A percentile compares a stretch with the other conserved stretches of the same genome.
Conservation (phyloP, 352 stramenopile species). For the Halophytophthora batemanensis region DNA sequence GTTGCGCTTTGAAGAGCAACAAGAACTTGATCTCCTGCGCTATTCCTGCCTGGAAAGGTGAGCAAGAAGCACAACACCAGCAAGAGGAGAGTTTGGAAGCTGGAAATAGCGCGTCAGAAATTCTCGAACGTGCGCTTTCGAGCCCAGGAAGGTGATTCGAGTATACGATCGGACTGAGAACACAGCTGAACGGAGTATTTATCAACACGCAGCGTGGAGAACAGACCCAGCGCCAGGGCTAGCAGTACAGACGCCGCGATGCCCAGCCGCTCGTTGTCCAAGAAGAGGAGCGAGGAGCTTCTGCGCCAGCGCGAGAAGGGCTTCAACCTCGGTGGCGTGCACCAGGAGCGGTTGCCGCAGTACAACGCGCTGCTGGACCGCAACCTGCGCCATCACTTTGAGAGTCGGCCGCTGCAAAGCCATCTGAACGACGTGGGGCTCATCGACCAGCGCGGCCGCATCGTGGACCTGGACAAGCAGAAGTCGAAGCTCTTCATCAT, state of each 20-base stretch:
- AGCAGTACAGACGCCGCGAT: too few species aligned
- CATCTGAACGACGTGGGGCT: conserved; percentile 79
- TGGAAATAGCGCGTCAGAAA: conserved; percentile 20
- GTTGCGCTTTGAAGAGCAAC: conserved; percentile 3
- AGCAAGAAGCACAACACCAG: too few species aligned
- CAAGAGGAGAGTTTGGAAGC: too few species aligned
- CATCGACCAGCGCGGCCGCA: conserved; percentile 85
- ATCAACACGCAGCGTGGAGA: conserved; percentile 4
- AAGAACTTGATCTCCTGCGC: not conserved
- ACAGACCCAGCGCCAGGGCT: conserved; percentile 4
- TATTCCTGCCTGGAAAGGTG: conserved; percentile 2
- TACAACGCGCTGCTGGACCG: conserved; percentile 90
- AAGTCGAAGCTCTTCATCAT: conserved; percentile 90
- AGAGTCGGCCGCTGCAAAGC: conserved; percentile 69
- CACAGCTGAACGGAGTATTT: conserved; percentile 16
- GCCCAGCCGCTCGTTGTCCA: conserved; percentile 12
- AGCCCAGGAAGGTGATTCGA: not conserved
- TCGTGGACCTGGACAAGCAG: conserved; percentile 88
- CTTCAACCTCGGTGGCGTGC: conserved; percentile 56
- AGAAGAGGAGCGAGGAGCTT: conserved; percentile 42
- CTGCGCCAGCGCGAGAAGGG: conserved; percentile 52
- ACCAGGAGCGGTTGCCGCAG: conserved; percentile 65
- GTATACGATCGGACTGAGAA: too few species aligned
- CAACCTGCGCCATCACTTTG: conserved; percentile 90
- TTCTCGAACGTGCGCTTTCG: conserved; percentile 8